These are phyloP conservation scores for Dactylorhiza incarnata DNA, from an alignment of 106 monocot species.

Conservation along the genomic window DNA sequence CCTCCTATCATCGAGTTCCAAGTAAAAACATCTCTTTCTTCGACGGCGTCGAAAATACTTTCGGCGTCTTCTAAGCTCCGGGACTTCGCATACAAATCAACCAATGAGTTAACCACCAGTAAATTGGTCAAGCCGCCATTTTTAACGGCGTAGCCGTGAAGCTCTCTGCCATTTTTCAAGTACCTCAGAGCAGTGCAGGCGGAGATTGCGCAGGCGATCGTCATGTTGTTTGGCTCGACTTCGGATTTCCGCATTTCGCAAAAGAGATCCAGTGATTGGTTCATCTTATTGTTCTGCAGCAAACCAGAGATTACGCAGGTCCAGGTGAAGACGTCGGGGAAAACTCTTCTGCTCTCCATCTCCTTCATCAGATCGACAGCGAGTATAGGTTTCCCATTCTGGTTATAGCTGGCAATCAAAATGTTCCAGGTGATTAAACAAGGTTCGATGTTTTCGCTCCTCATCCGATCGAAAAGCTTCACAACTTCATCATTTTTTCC, in stretches of 20 bases:
- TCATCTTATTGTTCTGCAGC: constrained; percentile 40
- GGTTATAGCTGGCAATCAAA: constrained; percentile 48
- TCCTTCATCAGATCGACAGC: constrained; percentile 59
- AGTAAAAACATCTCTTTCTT: constrained; percentile 64
- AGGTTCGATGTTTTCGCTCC: constrained; percentile 47
- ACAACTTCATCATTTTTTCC: constrained; percentile 49
- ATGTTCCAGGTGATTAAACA: constrained; percentile 85
- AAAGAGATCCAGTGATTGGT: constrained; percentile 53
- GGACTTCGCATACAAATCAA: constrained; percentile 86
- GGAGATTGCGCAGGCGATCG: constrained; percentile 54
- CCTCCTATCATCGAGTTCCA: constrained; percentile 95
- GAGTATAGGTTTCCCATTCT: constrained; percentile 26
- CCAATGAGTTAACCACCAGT: constrained; percentile 60
- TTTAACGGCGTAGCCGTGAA: constrained; percentile 59
- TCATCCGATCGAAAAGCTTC: constrained; percentile 56
- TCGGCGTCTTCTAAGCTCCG: constrained; percentile 51
- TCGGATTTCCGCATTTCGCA: constrained; percentile 41
- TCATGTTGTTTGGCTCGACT: constrained; percentile 68
- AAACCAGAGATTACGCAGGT: constrained; percentile 85
- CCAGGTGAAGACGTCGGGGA: constrained; percentile 72
- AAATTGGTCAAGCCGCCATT: constrained; percentile 21
- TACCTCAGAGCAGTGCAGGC: constrained; percentile 62
- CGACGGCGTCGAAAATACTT: constrained; percentile 36
- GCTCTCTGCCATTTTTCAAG: constrained; percentile 40
- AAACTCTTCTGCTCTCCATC: constrained; percentile 48